Evolutionary conservation across 2,329 filamentous ascomycete genomes (phyloP).

Genomic region (Lachnellula cervina): DNA sequence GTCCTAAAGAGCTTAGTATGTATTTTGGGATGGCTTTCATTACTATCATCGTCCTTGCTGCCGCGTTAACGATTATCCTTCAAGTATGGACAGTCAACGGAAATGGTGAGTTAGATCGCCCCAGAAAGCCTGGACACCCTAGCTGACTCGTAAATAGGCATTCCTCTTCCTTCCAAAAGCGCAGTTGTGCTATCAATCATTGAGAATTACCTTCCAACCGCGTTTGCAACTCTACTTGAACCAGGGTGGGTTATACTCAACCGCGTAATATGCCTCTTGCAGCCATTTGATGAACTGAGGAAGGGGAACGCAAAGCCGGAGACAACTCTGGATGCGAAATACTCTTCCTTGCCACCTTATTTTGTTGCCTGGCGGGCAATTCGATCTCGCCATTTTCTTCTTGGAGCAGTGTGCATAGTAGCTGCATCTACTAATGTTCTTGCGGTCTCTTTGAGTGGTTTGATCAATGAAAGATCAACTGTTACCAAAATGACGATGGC

Average conservation of each 20-base stretch:
- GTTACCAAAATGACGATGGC: neutral
- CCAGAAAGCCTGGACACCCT: neutral
- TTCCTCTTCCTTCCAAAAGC: conserved; percentile 16
- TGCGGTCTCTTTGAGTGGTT: conserved; percentile 44
- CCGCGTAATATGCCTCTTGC: conserved; percentile 46
- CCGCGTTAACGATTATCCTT: conserved; percentile 7
- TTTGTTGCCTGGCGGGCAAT: conserved; percentile 44
- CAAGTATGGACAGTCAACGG: conserved; percentile 4
- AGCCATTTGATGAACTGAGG: conserved; percentile 49
- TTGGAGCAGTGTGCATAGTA: conserved; percentile 44
- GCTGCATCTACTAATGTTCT: conserved; percentile 49
- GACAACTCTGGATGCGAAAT: conserved; percentile 40
- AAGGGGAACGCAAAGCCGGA: conserved; percentile 35
- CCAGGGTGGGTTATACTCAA: conserved; percentile 54
- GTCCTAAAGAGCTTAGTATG: conserved; percentile 16
- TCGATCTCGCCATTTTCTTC: conserved; percentile 39
- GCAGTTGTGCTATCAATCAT: conserved; percentile 33
- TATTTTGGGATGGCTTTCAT: conserved; percentile 12
- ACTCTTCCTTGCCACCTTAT: conserved; percentile 52
- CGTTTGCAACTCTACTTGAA: conserved; percentile 51
- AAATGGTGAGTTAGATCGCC: conserved; percentile 11
- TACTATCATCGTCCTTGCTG: conserved; percentile 6
- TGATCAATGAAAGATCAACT: conserved; percentile 40
- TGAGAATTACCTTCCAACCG: conserved; percentile 49
- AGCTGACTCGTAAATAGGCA: conserved; percentile 4